Conservation (phyloP, 352 stramenopile species). For the Aphanomyces cochlioides region DNA sequence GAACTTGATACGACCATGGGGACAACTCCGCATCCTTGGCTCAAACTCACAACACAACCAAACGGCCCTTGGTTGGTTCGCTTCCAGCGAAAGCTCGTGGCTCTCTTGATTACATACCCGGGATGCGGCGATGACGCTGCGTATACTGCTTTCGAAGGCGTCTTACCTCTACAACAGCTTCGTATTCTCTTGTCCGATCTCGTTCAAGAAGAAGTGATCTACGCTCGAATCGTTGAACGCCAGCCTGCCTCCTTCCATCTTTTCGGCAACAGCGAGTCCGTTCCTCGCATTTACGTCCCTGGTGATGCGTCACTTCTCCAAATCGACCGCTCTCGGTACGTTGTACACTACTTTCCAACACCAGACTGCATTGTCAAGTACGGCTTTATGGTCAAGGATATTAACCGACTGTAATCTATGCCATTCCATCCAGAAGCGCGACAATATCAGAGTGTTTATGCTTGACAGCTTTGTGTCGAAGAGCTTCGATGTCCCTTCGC, state of each 20-base stretch:
- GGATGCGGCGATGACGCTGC: neutral
- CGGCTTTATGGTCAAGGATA: neutral
- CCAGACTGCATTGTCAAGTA: slow-evolving; percentile 22
- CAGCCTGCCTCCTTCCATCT: neutral
- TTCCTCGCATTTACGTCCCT: slow-evolving; percentile 10
- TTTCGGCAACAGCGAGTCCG: neutral
- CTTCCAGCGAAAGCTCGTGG: slow-evolving; percentile 13
- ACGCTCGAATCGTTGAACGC: slow-evolving; percentile 3
- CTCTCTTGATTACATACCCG: slow-evolving; percentile 1
- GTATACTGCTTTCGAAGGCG: neutral
- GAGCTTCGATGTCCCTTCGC: neutral
- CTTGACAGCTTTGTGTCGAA: too few species aligned
- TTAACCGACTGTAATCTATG: neutral
- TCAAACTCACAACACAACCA: slow-evolving; percentile 10
- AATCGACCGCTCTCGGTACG: slow-evolving; percentile 10
- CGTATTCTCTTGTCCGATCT: slow-evolving; percentile 5
- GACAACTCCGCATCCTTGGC: slow-evolving; percentile 9
- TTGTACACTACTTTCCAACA: slow-evolving; percentile 12
- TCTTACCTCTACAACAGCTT: slow-evolving; percentile 21
- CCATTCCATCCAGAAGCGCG: neutral
- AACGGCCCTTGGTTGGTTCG: slow-evolving; percentile 15
- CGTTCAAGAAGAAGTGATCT: slow-evolving; percentile 17
- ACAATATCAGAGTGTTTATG: too few species aligned
- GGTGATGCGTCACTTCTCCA: neutral
- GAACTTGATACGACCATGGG: slow-evolving; percentile 9